Base-by-base conservation (phyloP, 2,329 filamentous ascomycete genomes). In the Ophiostoma pallidulum region DNA sequence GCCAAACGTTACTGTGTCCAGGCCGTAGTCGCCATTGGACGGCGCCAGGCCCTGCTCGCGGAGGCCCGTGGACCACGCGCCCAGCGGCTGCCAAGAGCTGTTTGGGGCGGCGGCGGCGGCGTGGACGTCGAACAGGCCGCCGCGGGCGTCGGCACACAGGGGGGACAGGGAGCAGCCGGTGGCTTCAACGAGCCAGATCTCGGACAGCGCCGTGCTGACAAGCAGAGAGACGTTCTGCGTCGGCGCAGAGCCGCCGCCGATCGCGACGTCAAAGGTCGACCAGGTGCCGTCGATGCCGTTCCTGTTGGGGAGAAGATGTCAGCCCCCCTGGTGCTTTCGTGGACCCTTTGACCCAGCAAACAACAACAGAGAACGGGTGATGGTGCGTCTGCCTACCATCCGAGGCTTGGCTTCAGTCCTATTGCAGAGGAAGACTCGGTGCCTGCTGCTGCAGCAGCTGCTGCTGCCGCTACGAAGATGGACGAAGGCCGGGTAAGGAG, bases 251-350 rank as follows among this genome's bases (percentile, higher is more conserved):
- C 9, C 28, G 43, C 51, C 42, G 8, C 79, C 80, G 18, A 75
- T 70, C 56, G 67, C 74, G 51, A 89, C 68, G 12, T 69, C 70
- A 54, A 86, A 78, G 7, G 82, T 77, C 14, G 83, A 87, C 85
- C 85, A 90, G 53, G 73, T 73, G 9, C 83, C 83, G 59, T 86
- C 82, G 54, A 75, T 71, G 41, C 80, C 80, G 52, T 76, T 72
- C 77, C 77, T 80, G 47, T n/a, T n/a, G n/a, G n/a, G n/a, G n/a
- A n/a, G n/a, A n/a, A n/a, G n/a, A n/a, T n/a, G n/a, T n/a, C n/a
- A n/a, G n/a, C n/a, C n/a, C n/a, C n/a, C n/a, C n/a, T n/a, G n/a
- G n/a, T n/a, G n/a, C n/a, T n/a, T n/a, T n/a, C n/a, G n/a, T n/a
- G n/a, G n/a, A n/a, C n/a, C n/a, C n/a, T n/a, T n/a, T n/a, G n/a